A percentile compares a stretch with the other conserved stretches of the same genome.
Conservation (phyloP, 2,329 filamentous ascomycete species). For the Scedosporium boydii region DNA sequence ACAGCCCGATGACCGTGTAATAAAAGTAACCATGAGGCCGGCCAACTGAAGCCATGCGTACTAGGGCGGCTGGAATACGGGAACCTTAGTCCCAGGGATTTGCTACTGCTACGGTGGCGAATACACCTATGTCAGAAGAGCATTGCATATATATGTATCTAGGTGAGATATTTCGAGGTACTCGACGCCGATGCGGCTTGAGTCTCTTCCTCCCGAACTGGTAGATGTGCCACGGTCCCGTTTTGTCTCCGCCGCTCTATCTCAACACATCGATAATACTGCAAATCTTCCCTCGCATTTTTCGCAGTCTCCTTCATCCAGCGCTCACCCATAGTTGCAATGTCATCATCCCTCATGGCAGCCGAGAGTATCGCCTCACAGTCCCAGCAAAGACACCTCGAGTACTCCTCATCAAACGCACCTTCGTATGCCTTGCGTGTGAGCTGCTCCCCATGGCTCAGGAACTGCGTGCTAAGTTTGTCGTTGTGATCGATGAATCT, state of each 20-base stretch:
- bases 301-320: not conserved
- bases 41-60: no score
- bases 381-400: constrained; percentile 25
- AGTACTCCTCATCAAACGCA: constrained; percentile 24
- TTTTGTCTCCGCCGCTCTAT: constrained; percentile 1
- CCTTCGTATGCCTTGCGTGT: not conserved
- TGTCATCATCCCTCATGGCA: constrained; percentile 8
- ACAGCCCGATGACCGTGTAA: no score
- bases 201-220: no score
- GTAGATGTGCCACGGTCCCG: not conserved
- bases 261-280: constrained; percentile 7
- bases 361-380: constrained; percentile 22
- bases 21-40: no score
- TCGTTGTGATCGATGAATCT: constrained; percentile 30
- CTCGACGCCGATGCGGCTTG: no score
- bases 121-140: no score
- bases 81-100: no score
- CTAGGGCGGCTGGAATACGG: no score
- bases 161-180: no score
- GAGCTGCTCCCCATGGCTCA: not conserved
- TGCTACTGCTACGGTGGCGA: no score
- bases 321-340: not conserved
- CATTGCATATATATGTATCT: no score
- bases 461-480: constrained; percentile 8
- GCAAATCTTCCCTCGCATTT: constrained; percentile 4